phyloP scores from a whole-genome alignment of 2,329 filamentous ascomycete genomes.

The Cephalotrichum gorgonifer region DNA sequence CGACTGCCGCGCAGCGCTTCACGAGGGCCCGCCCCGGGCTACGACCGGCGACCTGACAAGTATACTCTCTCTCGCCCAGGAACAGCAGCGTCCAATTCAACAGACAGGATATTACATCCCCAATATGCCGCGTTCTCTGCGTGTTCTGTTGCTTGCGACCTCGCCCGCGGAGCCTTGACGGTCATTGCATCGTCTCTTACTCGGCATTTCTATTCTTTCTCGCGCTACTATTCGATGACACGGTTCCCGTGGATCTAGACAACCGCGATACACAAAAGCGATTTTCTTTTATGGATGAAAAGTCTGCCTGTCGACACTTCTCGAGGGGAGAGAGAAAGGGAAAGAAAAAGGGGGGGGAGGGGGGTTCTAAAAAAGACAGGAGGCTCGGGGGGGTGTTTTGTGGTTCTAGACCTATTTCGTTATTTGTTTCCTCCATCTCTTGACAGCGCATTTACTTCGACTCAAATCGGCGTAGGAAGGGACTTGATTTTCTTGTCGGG shows the following conservation, averaged over 20 bases:
- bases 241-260: neutral
- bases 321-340: no score
- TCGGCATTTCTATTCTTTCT: neutral
- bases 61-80: neutral
- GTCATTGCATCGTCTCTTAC: neutral
- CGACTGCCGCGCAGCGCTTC: neutral
- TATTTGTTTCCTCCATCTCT: neutral
- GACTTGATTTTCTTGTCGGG: neutral
- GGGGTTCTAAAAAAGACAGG: neutral
- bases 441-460: neutral
- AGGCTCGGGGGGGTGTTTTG: neutral
- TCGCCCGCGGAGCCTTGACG: neutral
- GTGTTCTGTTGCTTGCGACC: neutral
- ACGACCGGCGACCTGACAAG: neutral
- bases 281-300: neutral
- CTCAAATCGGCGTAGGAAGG: neutral
- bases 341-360: neutral
- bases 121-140: neutral
- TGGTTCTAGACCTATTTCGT: neutral
- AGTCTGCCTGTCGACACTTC: neutral
- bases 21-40: neutral
- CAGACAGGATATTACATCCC: neutral
- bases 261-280: neutral
- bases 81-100: neutral
- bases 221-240: neutral